These are phyloP conservation scores for Macadamia tetraphylla DNA, from an alignment of 164 flowering plant genomes.

Conservation along the genomic window DNA sequence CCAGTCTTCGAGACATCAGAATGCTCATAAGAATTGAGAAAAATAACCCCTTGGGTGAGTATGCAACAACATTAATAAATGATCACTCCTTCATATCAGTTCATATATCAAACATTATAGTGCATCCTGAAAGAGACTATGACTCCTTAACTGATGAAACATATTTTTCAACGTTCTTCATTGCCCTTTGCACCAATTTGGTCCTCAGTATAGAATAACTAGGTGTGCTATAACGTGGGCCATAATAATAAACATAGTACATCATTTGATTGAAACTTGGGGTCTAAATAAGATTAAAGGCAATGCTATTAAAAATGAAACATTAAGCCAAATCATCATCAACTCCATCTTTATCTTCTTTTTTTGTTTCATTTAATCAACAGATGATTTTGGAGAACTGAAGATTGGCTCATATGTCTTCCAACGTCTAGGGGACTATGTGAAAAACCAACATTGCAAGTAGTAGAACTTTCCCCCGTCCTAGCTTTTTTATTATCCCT, in stretches of 20 bases:
- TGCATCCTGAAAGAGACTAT: not conserved
- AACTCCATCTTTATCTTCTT: not conserved
- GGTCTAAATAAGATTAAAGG: not conserved
- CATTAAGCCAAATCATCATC: not conserved
- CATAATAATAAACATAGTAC: not conserved
- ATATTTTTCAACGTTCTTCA: not conserved
- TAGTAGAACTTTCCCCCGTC: no score
- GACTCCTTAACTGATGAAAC: not conserved
- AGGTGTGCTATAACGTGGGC: not conserved
- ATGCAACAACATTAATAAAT: slow-evolving; percentile 5
- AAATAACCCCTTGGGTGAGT: not conserved
- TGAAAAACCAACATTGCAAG: not conserved
- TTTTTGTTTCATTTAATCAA: not conserved
- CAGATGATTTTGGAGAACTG: no score
- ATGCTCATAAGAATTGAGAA: not conserved
- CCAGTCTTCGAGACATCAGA: not conserved
- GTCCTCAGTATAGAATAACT: not conserved
- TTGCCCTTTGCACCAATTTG: not conserved
- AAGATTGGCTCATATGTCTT: no score
- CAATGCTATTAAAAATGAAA: not conserved
- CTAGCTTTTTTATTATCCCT: not conserved
- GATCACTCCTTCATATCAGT: not conserved
- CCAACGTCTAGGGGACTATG: no score
- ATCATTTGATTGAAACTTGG: no score
- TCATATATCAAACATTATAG: slow-evolving; percentile 2